These are phyloP conservation scores for Rauvolfia tetraphylla DNA, from an alignment of 257 asterid species.

Conservation along the genomic window DNA sequence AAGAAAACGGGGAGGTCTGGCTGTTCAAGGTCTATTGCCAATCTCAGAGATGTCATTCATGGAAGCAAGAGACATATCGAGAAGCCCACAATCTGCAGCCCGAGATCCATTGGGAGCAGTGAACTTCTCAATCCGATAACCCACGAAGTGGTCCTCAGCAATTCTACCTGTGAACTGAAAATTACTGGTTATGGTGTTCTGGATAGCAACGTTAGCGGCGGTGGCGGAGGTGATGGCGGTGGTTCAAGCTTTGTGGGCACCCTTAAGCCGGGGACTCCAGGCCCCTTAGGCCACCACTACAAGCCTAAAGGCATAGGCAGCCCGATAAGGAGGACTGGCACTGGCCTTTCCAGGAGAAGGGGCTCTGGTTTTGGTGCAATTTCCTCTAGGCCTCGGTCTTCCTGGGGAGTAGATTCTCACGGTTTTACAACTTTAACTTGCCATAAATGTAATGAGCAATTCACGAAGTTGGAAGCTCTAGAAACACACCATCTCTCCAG, in stretches of 20 bases:
- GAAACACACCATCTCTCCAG: slow-evolving; percentile 84
- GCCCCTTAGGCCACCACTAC: not conserved
- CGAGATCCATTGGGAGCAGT: slow-evolving; percentile 85
- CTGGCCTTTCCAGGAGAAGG: slow-evolving; percentile 49
- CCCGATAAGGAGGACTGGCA: slow-evolving; percentile 54
- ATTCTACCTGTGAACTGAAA: slow-evolving; percentile 72
- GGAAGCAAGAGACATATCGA: slow-evolving; percentile 87
- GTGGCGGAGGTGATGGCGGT: slow-evolving; percentile 20
- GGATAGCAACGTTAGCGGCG: slow-evolving; percentile 19
- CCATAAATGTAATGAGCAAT: slow-evolving; percentile 75
- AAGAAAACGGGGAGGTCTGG: slow-evolving; percentile 60
- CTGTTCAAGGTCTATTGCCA: slow-evolving; percentile 87
- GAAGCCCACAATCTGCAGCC: slow-evolving; percentile 70
- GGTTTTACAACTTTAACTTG: slow-evolving; percentile 48
- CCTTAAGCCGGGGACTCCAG: slow-evolving; percentile 63
- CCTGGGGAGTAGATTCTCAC: slow-evolving; percentile 42
- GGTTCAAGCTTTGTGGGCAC: slow-evolving; percentile 47
- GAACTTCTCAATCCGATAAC: slow-evolving; percentile 77
- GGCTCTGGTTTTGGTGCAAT: slow-evolving; percentile 45
- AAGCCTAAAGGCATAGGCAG: slow-evolving; percentile 41
- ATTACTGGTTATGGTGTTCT: slow-evolving; percentile 42
- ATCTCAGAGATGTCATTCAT: slow-evolving; percentile 76
- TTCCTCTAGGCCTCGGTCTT: slow-evolving; percentile 43
- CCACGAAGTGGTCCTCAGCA: slow-evolving; percentile 63
- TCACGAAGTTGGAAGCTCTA: slow-evolving; percentile 62